Percentiles rank a stretch among this genome's conserved stretches.
Evolutionary conservation across 371 early-diverging fungal species (phyloP).

Genomic region (Mortierella sp.): DNA sequence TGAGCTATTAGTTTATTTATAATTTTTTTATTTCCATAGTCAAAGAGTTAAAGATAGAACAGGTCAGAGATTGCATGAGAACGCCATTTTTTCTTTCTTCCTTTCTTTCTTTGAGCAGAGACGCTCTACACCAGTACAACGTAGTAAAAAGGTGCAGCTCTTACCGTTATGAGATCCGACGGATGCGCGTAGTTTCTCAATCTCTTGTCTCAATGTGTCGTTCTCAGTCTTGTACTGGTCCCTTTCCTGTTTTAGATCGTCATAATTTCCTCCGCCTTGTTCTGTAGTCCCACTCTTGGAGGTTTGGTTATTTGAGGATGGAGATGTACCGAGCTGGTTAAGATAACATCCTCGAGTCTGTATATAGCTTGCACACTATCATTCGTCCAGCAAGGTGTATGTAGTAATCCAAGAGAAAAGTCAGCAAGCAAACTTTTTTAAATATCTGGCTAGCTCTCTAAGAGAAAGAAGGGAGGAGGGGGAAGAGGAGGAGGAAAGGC

Average conservation of each 20-base stretch:
- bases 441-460: neutral
- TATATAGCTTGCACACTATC: constrained; percentile 22
- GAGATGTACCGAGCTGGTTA: neutral
- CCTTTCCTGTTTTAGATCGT: constrained; percentile 38
- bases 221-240: constrained; percentile 37
- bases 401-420: too few species aligned
- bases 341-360: constrained; percentile 32
- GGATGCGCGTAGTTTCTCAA: constrained; percentile 32
- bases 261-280: constrained; percentile 15
- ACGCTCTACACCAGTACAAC: too few species aligned
- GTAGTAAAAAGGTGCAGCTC: too few species aligned
- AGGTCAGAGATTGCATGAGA: too few species aligned
- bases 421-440: neutral
- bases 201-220: constrained; percentile 24
- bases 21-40: too few species aligned
- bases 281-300: neutral
- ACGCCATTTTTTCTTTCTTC: neutral
- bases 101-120: too few species aligned
- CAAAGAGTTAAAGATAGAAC: too few species aligned
- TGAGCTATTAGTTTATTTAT: too few species aligned
- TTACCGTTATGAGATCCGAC: constrained; percentile 22
- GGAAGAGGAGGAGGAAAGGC: neutral
- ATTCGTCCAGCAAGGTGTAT: too few species aligned
- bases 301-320: too few species aligned
- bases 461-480: too few species aligned